Percentiles rank a stretch among this genome's conserved stretches.
Evolutionary conservation across 208 protist genomes (phyloP).

Genomic region (Trypanosoma rangeli): DNA sequence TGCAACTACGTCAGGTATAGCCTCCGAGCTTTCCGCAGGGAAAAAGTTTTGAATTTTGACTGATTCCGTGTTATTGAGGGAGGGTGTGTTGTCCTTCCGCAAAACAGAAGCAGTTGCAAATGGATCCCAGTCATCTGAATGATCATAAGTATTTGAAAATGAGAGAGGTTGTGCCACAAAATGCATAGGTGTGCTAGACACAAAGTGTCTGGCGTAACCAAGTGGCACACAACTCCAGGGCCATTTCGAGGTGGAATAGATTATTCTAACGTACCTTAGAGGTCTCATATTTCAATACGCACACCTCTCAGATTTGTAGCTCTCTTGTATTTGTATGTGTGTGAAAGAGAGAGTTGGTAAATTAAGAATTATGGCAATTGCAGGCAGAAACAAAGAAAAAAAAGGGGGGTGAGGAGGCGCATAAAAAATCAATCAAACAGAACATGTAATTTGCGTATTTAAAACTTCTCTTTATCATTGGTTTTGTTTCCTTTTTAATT

Average conservation of each 20-base stretch:
- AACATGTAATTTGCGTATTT: background rate
- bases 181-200: slow-evolving; percentile 5
- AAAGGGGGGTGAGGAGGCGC: background rate
- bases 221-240: background rate
- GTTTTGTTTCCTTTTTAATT: background rate
- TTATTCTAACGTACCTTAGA: slow-evolving; percentile 21
- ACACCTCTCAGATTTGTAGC: slow-evolving; percentile 28
- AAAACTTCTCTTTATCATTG: background rate
- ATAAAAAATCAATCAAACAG: background rate
- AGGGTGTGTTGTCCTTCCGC: background rate
- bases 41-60: background rate
- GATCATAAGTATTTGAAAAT: background rate
- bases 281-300: slow-evolving; percentile 15
- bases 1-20: background rate
- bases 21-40: background rate
- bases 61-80: background rate
- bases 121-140: slow-evolving; percentile 13
- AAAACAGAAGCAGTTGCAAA: slow-evolving; percentile 4
- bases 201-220: background rate
- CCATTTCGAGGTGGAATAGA: slow-evolving; percentile 1
- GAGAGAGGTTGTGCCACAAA: slow-evolving; percentile 1
- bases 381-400: background rate
- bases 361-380: slow-evolving; percentile 35
- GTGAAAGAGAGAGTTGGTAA: background rate
- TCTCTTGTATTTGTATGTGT: background rate